A percentile compares a stretch with the other conserved stretches of the same genome.
Conservation (phyloP, 2,329 filamentous ascomycete genomes). For the Colletotrichum navitas region DNA sequence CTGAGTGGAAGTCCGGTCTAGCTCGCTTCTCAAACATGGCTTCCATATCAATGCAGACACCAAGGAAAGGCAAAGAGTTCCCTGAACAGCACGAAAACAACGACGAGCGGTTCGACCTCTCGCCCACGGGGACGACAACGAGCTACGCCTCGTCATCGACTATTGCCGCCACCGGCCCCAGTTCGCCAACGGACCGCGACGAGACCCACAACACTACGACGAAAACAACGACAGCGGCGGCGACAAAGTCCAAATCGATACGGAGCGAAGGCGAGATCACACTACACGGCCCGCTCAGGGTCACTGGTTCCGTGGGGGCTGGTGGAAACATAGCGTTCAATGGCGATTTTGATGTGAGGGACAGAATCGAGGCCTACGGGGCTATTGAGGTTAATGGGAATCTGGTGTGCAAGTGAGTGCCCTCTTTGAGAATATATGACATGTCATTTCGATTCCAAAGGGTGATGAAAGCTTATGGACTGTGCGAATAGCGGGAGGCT, state of each 20-base stretch:
- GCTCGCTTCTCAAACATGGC: conserved; percentile 24
- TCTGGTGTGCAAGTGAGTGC: conserved; percentile 57
- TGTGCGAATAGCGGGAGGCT: conserved; percentile 53
- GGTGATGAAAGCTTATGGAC: not conserved
- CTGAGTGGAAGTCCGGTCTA: not conserved
- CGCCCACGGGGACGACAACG: conserved; percentile 28
- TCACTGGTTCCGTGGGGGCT: conserved; percentile 61
- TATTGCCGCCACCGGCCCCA: conserved; percentile 37
- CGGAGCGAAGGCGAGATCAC: conserved; percentile 57
- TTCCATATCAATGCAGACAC: conserved; percentile 13
- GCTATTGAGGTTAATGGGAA: conserved; percentile 57
- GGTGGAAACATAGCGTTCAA: conserved; percentile 59
- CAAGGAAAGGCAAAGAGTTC: conserved; percentile 33
- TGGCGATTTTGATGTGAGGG: conserved; percentile 59
- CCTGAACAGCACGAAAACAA: conserved; percentile 34
- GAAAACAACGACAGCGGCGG: not conserved
- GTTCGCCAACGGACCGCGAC: conserved; percentile 2
- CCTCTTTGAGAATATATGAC: not conserved
- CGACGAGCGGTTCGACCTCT: conserved; percentile 10
- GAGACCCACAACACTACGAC: conserved; percentile 44
- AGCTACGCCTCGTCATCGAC: conserved; percentile 45
- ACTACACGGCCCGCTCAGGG: conserved; percentile 60
- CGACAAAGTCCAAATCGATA: conserved; percentile 54
- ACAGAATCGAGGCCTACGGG: conserved; percentile 62
- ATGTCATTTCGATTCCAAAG: not conserved